Evolutionary conservation across 768 basidiomycete genomes (phyloP), one percentile per base, ranked within the genome.

Genomic region (Lactifluus piperatus): DNA sequence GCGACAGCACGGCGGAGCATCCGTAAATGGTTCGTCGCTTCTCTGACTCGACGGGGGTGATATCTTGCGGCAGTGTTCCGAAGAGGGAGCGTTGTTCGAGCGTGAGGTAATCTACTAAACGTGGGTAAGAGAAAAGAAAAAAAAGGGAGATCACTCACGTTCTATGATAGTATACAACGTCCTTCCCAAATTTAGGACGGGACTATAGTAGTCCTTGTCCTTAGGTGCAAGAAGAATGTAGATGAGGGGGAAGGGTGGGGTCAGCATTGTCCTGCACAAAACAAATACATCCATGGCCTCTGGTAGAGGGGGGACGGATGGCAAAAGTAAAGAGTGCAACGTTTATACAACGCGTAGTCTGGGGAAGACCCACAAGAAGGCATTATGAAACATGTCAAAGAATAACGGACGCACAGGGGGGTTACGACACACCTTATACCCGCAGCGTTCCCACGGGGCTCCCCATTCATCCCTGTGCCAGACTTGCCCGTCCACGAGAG

Each of bases 141-240:
- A n/a, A 20, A 11, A 45, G 6, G 2, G 1, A 4, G 14, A 34
- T 56, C 27, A 34, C 46, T 32, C n/a, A 68, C 81, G 79, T 71
- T 88, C 80, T 58, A 91, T 72, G 47, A 92, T 90, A 49, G 82
- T 82, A 69, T 84, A 78, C 29, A 93, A 71, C 11, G 84, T 79
- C 60, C 78, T 76, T 73, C 88, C 86, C 34, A 93, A 74, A 67
- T 87, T 86, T 76, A 85, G 79, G 56, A 93, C 85, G 14, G 91
- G 91, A 68, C 88, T 86, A 71, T 91, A 93, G 64, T 91, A 87
- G 65, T 93, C 89, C 64, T 83, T 83, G 75, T 93, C 90, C 66
- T 84, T 88, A 29, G 91, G 91, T 45, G 79, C 82, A 53, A 92
- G 78, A 59, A 92, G 77, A 61, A 88, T 79, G 73, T 83, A 92